A percentile compares a stretch with the other conserved stretches of the same genome.
phyloP scores from a whole-genome alignment of 2,329 filamentous ascomycete species.

The Cladosporium sp. region DNA sequence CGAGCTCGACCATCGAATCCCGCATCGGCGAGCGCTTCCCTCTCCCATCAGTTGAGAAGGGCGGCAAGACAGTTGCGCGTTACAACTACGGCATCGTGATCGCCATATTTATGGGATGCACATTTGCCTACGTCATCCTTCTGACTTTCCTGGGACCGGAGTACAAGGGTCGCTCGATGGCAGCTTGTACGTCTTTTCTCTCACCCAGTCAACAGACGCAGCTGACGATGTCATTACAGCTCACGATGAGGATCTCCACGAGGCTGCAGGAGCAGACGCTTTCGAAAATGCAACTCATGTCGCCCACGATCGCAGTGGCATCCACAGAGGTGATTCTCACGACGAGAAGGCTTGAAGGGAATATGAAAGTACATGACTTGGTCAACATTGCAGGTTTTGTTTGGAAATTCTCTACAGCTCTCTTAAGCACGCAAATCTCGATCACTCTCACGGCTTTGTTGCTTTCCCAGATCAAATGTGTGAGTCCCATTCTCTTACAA shows the following conservation, averaged over 20 bases:
- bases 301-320: neutral
- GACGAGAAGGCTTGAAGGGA: neutral
- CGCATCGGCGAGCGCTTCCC: constrained; percentile 40
- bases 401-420: neutral
- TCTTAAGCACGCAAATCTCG: neutral
- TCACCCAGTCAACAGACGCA: neutral
- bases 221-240: neutral
- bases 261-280: constrained; percentile 3
- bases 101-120: constrained; percentile 71
- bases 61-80: constrained; percentile 34
- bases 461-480: no score
- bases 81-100: constrained; percentile 53
- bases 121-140: constrained; percentile 61
- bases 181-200: constrained; percentile 1
- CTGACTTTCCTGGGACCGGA: constrained; percentile 61
- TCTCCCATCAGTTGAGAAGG: constrained; percentile 37
- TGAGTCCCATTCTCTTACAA: no score
- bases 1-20: constrained; percentile 41
- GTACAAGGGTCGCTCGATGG: constrained; percentile 36
- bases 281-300: neutral
- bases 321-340: neutral
- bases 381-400: neutral
- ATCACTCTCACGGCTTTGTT: neutral
- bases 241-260: neutral
- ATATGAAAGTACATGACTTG: neutral